Percentiles rank a stretch among this genome's conserved stretches.
Conservation (phyloP, 2,329 filamentous ascomycete genomes). For the Colletotrichum orchidophilum region DNA sequence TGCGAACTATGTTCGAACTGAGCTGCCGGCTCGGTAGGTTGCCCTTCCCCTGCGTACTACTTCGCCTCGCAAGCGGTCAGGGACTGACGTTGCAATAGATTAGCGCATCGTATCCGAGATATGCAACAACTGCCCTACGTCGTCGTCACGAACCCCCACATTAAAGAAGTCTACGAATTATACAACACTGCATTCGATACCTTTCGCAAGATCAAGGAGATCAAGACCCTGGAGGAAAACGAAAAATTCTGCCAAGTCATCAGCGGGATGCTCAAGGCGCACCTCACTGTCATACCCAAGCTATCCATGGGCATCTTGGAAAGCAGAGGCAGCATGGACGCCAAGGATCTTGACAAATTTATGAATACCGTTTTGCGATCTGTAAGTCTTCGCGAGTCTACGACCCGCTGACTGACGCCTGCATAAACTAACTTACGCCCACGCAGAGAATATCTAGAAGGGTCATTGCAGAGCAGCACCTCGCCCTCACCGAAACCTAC, state of each 20-base stretch:
- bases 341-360: constrained; percentile 86
- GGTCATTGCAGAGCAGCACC: constrained; percentile 97
- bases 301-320: constrained; percentile 94
- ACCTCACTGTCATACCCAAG: constrained; percentile 92
- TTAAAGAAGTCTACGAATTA: constrained; percentile 93
- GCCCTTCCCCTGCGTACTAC: neutral
- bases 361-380: constrained; percentile 95
- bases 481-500: constrained; percentile 94
- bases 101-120: constrained; percentile 93
- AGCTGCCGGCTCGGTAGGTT: constrained; percentile 82
- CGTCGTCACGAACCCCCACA: constrained; percentile 93
- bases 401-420: neutral
- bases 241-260: constrained; percentile 86
- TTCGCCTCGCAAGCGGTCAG: neutral
- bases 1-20: constrained; percentile 96
- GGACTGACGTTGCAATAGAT: constrained; percentile 55
- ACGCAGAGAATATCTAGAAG: constrained; percentile 87
- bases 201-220: constrained; percentile 84
- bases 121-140: constrained; percentile 97
- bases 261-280: constrained; percentile 81
- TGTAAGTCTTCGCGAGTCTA: constrained; percentile 58
- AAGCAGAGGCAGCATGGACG: constrained; percentile 82
- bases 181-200: constrained; percentile 97
- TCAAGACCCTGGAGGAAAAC: constrained; percentile 89
- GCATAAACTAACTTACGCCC: constrained; percentile 8